Base-by-base conservation (phyloP, 106 monocot species). In the Dendrobium officinale region DNA sequence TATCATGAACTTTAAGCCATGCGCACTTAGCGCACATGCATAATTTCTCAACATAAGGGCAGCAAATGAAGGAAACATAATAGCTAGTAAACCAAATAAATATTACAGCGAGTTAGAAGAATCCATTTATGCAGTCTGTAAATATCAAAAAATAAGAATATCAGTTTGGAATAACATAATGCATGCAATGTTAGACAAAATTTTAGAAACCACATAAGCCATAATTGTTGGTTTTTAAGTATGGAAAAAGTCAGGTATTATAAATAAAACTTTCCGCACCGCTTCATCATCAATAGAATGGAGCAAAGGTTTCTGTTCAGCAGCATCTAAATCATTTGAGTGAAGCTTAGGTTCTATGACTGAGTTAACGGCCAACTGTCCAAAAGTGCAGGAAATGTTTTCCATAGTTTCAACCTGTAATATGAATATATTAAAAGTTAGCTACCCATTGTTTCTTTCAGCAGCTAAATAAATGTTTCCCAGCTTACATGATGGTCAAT, bases 341-440 rank as follows among this genome's bases (percentile, higher is more conserved):
- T 61, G 67, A 82, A 75, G 44, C 76, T 81, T 64, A 18, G 66
- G 15, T n/a, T 51, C 79, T 54, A 61, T 59, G 13, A 42, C 83
- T 79, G 67, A 66, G 44, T 54, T 79, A 55, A 84, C 49, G 47
- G 20, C 41, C 18, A 82, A 44, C 4, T 79, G 54, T 26, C 47
- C 67, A 27, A 41, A 79, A 43, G 79, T 19, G 58, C 45, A 79
- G 51, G 82, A 81, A 68, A 17, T 64, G 37, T 86, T 75, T 26
- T 84, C 92, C 80, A 84, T 86, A 17, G 74, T 81, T 37, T 86
- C 88, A 43, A 81, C 72, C 93, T 95, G 84, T 67, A 54, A 81
- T 19, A 42, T 73, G 37, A 81, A 22, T 19, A 42, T 33, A 2
- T 40, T 15, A 27, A 15, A 59, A 74, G 55, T 27, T 58, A 83